Evolutionary conservation across 2,329 filamentous ascomycete genomes (phyloP).

Genomic region (Alternaria hordeiaustralica): DNA sequence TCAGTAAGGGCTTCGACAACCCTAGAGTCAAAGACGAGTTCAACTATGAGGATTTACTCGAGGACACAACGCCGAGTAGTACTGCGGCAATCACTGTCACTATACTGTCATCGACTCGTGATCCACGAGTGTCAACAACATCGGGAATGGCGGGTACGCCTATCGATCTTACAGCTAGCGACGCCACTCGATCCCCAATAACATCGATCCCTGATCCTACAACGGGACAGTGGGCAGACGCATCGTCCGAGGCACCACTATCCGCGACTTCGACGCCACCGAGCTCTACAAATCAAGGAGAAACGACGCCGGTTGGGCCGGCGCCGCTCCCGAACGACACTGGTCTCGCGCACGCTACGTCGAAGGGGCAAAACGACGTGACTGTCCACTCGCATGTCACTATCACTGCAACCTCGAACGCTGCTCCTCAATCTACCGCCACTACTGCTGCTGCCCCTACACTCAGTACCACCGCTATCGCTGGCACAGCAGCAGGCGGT

Average conservation of each 20-base stretch:
- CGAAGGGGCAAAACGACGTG: background rate
- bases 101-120: background rate
- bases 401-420: background rate
- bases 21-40: too few relatives aligned
- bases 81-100: background rate
- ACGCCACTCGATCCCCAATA: background rate
- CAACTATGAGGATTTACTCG: background rate
- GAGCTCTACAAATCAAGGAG: background rate
- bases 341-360: background rate
- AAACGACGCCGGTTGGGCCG: background rate
- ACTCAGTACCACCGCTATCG: slow-evolving; percentile 18
- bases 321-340: background rate
- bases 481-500: slow-evolving; percentile 25
- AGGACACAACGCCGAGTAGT: background rate
- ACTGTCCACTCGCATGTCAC: background rate
- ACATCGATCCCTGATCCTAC: background rate
- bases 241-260: background rate
- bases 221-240: background rate
- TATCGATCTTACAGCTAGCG: background rate
- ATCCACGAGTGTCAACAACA: background rate
- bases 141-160: background rate
- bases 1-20: too few relatives aligned
- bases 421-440: background rate
- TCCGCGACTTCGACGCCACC: background rate
- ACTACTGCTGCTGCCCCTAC: background rate